Evolutionary conservation across 495 filamentous ascomycete genomes (phyloP).

Genomic region (Cairneyella variabilis): DNA sequence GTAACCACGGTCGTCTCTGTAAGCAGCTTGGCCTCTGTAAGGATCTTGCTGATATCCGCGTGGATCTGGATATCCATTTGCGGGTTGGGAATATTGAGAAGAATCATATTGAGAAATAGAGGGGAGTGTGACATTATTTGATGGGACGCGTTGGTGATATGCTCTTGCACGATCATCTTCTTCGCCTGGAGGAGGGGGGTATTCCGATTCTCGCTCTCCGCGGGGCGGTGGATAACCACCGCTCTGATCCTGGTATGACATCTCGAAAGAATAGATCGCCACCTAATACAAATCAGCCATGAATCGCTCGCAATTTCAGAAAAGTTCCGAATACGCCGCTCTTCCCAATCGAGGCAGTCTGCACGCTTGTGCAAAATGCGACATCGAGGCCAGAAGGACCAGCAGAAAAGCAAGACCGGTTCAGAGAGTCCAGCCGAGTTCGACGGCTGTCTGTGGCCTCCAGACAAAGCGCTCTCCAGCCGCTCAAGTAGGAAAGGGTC

Average conservation of each 20-base stretch:
- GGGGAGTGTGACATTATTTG: slow-evolving; percentile 22
- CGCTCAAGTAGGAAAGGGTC: background rate
- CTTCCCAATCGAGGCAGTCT: too few species aligned
- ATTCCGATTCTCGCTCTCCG: slow-evolving; percentile 32
- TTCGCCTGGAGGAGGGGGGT: slow-evolving; percentile 45
- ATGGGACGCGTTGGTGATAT: slow-evolving; percentile 29
- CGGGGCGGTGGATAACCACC: slow-evolving; percentile 26
- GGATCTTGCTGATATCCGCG: slow-evolving; percentile 19
- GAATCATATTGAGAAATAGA: slow-evolving; percentile 26
- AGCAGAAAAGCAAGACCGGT: background rate
- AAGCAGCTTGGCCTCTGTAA: slow-evolving; percentile 12
- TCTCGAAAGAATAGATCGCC: slow-evolving; percentile 23
- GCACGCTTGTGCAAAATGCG: background rate
- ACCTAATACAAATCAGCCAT: slow-evolving; percentile 5
- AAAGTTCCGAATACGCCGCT: too few species aligned
- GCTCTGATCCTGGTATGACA: slow-evolving; percentile 28
- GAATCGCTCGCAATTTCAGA: background rate
- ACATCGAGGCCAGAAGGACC: background rate
- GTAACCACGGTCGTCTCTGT: slow-evolving; percentile 21
- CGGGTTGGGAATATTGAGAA: slow-evolving; percentile 17
- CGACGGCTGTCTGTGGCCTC: too few species aligned
- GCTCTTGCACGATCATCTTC: slow-evolving; percentile 38
- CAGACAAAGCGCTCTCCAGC: background rate
- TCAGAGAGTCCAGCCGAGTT: too few species aligned
- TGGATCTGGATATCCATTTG: slow-evolving; percentile 20